These are phyloP conservation scores for Salix purpurea DNA, from an alignment of 345 rosid species.

Conservation along the genomic window DNA sequence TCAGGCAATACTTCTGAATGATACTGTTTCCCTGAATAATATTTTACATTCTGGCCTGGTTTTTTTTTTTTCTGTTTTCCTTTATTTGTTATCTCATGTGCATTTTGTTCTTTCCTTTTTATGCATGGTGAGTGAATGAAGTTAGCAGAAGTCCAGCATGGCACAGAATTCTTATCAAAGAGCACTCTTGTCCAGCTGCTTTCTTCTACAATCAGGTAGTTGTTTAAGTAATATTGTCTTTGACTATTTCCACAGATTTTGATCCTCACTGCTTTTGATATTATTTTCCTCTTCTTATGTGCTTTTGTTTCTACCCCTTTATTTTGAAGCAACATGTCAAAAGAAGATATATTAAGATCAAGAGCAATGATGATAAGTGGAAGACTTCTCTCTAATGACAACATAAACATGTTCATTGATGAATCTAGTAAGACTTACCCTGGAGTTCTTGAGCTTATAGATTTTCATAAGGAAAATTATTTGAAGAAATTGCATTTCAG, in stretches of 20 bases:
- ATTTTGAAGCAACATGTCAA: slow-evolving; percentile 44
- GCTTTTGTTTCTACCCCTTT: neutral
- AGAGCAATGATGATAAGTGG: slow-evolving; percentile 84
- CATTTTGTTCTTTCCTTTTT: slow-evolving; percentile 4
- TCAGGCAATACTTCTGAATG: no score
- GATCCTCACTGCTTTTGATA: neutral
- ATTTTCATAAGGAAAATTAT: neutral
- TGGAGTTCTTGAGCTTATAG: neutral
- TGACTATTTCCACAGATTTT: neutral
- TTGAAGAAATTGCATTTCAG: slow-evolving; percentile 4
- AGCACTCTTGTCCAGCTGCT: slow-evolving; percentile 64
- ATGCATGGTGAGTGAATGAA: slow-evolving; percentile 30
- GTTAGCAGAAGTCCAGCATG: slow-evolving; percentile 70
- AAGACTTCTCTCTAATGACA: slow-evolving; percentile 69
- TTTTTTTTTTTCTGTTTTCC: neutral
- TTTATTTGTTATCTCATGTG: neutral
- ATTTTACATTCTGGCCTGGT: neutral
- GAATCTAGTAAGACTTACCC: slow-evolving; percentile 54
- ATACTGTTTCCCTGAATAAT: neutral
- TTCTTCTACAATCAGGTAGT: slow-evolving; percentile 64
- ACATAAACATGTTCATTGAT: slow-evolving; percentile 39
- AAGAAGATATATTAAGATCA: slow-evolving; percentile 53
- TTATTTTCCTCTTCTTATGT: neutral
- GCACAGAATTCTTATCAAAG: slow-evolving; percentile 65
- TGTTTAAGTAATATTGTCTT: slow-evolving; percentile 2